Conservation (phyloP, 306 rosid genomes). For the Senna tora region DNA sequence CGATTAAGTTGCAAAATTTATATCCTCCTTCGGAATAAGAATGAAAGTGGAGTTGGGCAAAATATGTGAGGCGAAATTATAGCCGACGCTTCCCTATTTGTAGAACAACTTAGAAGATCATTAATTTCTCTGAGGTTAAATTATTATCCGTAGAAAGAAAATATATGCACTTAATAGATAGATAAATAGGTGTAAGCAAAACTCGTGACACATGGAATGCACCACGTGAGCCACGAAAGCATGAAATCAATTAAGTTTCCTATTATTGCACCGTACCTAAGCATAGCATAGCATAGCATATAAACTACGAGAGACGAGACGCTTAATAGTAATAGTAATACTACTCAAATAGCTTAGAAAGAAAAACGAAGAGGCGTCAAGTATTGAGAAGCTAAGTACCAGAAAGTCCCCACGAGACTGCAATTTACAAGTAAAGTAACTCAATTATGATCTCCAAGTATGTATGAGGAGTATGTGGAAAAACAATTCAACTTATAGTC, state of each 20-base stretch:
- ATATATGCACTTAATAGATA: background rate
- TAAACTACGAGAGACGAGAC: no score
- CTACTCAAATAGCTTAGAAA: slow-evolving; percentile 20
- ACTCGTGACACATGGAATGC: slow-evolving; percentile 27
- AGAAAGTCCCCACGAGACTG: slow-evolving; percentile 3
- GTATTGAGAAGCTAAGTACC: slow-evolving; percentile 1
- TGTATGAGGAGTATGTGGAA: background rate
- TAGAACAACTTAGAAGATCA: slow-evolving; percentile 9
- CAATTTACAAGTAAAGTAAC: no score
- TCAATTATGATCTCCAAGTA: background rate
- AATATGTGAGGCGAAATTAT: slow-evolving; percentile 6
- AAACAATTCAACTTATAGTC: background rate
- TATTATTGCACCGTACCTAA: background rate
- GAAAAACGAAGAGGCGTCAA: slow-evolving; percentile 12
- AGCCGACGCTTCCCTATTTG: background rate
- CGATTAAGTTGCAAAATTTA: background rate
- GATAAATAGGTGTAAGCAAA: background rate
- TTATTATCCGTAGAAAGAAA: background rate
- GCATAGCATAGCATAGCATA: no score
- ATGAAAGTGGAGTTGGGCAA: background rate
- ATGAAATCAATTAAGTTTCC: background rate
- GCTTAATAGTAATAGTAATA: no score
- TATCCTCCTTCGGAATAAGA: background rate
- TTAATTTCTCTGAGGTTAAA: background rate
- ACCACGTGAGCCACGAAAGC: slow-evolving; percentile 3